These are phyloP conservation scores for Wallacemonas sp. DNA, from an alignment of 208 protist species.

Conservation along the genomic window DNA sequence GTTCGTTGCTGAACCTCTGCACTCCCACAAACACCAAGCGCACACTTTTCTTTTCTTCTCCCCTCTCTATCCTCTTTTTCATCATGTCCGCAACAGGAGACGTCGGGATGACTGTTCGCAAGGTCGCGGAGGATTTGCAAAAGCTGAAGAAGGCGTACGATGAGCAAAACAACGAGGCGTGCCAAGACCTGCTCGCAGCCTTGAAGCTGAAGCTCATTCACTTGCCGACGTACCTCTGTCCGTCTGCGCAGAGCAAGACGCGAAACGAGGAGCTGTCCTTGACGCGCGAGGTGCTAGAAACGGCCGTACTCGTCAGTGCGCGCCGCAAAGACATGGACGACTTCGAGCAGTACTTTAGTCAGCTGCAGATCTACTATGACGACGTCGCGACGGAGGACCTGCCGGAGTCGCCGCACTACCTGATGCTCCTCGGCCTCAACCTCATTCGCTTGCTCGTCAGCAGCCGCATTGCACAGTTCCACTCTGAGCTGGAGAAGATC, in stretches of 20 bases:
- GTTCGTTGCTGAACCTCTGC: no score
- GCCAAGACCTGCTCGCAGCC: conserved; percentile 45
- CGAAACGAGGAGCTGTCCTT: conserved; percentile 82
- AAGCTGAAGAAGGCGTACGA: conserved; percentile 81
- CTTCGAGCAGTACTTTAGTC: conserved; percentile 88
- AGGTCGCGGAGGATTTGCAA: conserved; percentile 68
- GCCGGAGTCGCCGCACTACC: conserved; percentile 64
- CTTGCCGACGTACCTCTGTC: conserved; percentile 89
- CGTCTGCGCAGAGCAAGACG: conserved; percentile 60
- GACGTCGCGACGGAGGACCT: conserved; percentile 69
- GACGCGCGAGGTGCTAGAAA: conserved; percentile 84
- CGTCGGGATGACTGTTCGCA: conserved; percentile 63
- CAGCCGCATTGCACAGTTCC: conserved; percentile 90
- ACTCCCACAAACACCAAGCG: no score
- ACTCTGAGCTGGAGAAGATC: conserved; percentile 93
- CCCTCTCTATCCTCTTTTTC: no score
- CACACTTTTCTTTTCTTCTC: no score
- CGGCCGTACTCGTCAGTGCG: conserved; percentile 78
- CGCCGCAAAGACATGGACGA: conserved; percentile 70
- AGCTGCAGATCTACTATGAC: conserved; percentile 90
- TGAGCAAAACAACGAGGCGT: conserved; percentile 49
- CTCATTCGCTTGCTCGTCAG: conserved; percentile 85
- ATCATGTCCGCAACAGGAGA: conserved; percentile 28
- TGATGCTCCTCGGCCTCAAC: conserved; percentile 90
- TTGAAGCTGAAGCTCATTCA: conserved; percentile 84